Conservation (phyloP, 345 rosid genomes). For the Sonneratia alba region DNA sequence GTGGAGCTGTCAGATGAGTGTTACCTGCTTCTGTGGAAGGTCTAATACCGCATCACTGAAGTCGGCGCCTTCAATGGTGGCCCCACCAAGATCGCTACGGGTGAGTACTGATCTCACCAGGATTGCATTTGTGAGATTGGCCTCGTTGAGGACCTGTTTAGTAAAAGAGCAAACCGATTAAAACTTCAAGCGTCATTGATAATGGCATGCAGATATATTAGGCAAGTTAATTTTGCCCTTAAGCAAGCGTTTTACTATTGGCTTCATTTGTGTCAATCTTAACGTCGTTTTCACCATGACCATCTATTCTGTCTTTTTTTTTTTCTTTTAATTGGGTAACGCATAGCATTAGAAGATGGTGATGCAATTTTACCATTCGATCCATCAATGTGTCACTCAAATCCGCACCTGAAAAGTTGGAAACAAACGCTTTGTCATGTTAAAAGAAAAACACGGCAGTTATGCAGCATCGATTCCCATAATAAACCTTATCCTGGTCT, state of each 20-base stretch:
- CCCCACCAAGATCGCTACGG: constrained; percentile 92
- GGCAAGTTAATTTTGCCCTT: background rate
- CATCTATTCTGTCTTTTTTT: background rate
- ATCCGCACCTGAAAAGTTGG: constrained; percentile 61
- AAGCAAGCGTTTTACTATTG: background rate
- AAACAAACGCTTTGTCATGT: background rate
- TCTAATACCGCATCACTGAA: constrained; percentile 93
- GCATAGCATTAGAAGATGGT: background rate
- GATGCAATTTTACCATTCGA: constrained; percentile 58
- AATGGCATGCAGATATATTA: background rate
- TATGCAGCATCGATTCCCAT: too few species aligned
- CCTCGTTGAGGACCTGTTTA: constrained; percentile 78
- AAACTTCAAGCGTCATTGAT: background rate
- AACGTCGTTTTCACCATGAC: background rate
- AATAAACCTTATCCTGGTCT: too few species aligned
- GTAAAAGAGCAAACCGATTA: background rate
- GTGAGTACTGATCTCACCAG: constrained; percentile 76
- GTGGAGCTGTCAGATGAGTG: background rate
- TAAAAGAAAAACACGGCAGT: background rate
- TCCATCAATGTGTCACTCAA: constrained; percentile 98
- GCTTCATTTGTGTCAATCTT: background rate
- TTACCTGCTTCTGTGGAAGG: constrained; percentile 80
- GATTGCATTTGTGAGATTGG: constrained; percentile 77
- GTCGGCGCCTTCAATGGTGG: constrained; percentile 84
- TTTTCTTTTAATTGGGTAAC: too few species aligned